Evolutionary conservation across 257 asterid species (phyloP), one percentile per base, ranked within the genome.

Genomic region (Capsicum chinense): DNA sequence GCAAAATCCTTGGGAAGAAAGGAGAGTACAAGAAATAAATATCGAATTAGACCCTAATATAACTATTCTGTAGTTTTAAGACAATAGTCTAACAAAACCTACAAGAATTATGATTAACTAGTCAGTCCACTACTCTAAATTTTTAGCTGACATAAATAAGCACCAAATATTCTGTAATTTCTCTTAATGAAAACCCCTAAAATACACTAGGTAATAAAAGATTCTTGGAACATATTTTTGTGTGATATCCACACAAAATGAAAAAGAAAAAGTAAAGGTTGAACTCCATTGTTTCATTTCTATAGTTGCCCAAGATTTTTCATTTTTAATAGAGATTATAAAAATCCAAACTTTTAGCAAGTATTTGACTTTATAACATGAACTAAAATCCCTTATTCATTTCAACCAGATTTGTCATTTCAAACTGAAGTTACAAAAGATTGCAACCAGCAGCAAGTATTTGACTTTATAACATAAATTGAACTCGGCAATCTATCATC

Each of bases 261-360:
- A 26, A 26, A 26, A 26, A 26, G 2, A 26, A 26, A 8, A 0
- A 39, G 44, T 39, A 39, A 39, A 39, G 5, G 33, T 4, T 39
- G 5, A 39, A 39, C 44, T 54, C 13, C n/a, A 44, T 73, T 73
- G 33, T 26, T 26, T 73, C 42, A 48, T 48, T 73, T 42, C 19
- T 50, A 74, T 42, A 74, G 60, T 74, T 19, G 17, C 9, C 63
- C 81, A 76, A 54, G 56, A 69, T 39, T 69, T 76, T 33, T 13
- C 63, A 52, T 76, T 76, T 14, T 48, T 52, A 52, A 74, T 44
- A 6, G 44, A 21, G 52, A 47, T 14, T 50, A 21, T 1, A 26
- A 26, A 52, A 19, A 13, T 0, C 15, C 26, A 15, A 54, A 76
- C 64, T 76, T 13, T 42, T 48, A 76, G 81, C 81, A 54, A 54